Evolutionary conservation across 768 basidiomycete species (phyloP).

Genomic region (Cyclocybe aegerita): DNA sequence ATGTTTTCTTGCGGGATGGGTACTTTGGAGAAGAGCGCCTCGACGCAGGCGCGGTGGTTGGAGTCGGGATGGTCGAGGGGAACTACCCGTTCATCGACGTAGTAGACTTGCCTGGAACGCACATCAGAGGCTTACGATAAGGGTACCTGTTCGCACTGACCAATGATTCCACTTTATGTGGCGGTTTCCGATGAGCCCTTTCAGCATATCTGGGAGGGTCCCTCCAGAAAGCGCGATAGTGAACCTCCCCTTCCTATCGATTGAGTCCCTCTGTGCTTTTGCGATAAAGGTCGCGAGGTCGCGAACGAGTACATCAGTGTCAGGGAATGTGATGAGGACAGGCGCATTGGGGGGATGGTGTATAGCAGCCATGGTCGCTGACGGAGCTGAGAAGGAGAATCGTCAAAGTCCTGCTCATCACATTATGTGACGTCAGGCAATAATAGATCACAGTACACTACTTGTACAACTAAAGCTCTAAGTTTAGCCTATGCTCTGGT

Average conservation of each 20-base stretch:
- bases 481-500: too few relatives aligned
- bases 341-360: conserved; percentile 66
- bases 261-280: conserved; percentile 85
- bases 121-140: background rate
- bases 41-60: conserved; percentile 77
- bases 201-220: conserved; percentile 81
- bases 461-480: too few relatives aligned
- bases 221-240: conserved; percentile 94
- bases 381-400: conserved; percentile 2
- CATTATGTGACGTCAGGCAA: conserved; percentile 10
- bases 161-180: conserved; percentile 93
- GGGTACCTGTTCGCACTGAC: conserved; percentile 40
- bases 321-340: conserved; percentile 70
- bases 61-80: conserved; percentile 92
- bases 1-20: conserved; percentile 77
- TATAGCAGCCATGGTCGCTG: conserved; percentile 30
- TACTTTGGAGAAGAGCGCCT: conserved; percentile 78
- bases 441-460: background rate
- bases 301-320: conserved; percentile 50
- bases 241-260: conserved; percentile 88
- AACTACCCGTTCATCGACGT: conserved; percentile 94
- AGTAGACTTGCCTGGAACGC: conserved; percentile 86
- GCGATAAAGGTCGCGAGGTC: conserved; percentile 81
- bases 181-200: conserved; percentile 60
- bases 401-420: conserved; percentile 6